Percentiles rank a stretch among this genome's conserved stretches.
Conservation (phyloP, 306 rosid genomes). For the Boehmeria nivea region DNA sequence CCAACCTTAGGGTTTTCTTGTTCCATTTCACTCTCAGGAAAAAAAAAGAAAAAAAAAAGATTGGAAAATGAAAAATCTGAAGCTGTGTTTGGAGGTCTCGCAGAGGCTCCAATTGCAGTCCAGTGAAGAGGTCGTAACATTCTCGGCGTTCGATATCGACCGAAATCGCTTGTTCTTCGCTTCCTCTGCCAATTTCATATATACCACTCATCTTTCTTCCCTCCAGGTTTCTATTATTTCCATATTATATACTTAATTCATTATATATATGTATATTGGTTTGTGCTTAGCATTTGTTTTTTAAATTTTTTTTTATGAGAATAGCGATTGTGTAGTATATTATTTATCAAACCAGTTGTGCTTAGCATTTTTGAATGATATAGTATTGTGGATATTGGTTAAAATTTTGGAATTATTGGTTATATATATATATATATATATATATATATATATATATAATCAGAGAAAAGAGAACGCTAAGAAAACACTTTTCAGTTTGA, state of each 20-base stretch:
- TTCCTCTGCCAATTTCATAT: slow-evolving; percentile 60
- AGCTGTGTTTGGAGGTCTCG: slow-evolving; percentile 57
- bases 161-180: slow-evolving; percentile 84
- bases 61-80: slow-evolving; percentile 62
- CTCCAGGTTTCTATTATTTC: slow-evolving; percentile 43
- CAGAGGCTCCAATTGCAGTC: slow-evolving; percentile 42
- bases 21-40: no score
- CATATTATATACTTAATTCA: background rate
- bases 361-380: no score
- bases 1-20: no score
- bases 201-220: slow-evolving; percentile 62
- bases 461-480: no score
- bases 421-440: no score
- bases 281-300: background rate
- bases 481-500: no score
- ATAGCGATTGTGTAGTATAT: no score
- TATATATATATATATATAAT: no score
- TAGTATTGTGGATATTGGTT: no score
- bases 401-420: no score
- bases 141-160: slow-evolving; percentile 76
- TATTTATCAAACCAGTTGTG: no score
- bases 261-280: background rate
- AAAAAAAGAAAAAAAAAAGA: no score
- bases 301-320: background rate
- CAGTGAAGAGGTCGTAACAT: slow-evolving; percentile 40